phyloP scores from a whole-genome alignment of 1,284 basidiomycete genomes.

The Pisolithus thermaeus region DNA sequence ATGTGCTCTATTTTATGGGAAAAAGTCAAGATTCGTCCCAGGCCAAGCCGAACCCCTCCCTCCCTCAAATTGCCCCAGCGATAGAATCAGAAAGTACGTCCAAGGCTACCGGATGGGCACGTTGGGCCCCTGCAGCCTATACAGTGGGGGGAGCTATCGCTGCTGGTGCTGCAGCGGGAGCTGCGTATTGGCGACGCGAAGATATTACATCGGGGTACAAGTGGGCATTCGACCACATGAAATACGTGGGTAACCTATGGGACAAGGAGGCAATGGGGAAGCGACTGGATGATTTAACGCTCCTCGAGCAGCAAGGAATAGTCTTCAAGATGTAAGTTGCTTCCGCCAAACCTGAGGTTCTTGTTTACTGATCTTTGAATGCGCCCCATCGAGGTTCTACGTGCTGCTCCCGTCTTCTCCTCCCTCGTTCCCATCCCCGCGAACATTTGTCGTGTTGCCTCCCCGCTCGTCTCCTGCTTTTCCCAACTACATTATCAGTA shows the following conservation, averaged over 20 bases:
- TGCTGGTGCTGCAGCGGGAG: slow-evolving; percentile 82
- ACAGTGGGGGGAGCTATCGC: slow-evolving; percentile 64
- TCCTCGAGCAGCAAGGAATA: slow-evolving; percentile 58
- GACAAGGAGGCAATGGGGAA: slow-evolving; percentile 60
- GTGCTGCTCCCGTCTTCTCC: slow-evolving; percentile 62
- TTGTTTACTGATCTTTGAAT: background rate
- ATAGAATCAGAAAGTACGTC: slow-evolving; percentile 16
- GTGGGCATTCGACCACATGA: slow-evolving; percentile 87
- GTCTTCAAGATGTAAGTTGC: slow-evolving; percentile 67
- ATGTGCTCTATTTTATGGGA: slow-evolving; percentile 45
- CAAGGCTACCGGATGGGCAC: slow-evolving; percentile 40
- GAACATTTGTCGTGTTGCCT: slow-evolving; percentile 79
- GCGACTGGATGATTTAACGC: slow-evolving; percentile 60
- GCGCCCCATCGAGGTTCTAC: slow-evolving; percentile 57
- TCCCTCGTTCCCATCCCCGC: slow-evolving; percentile 42
- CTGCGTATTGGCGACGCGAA: slow-evolving; percentile 73
- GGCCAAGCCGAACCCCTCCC: slow-evolving; percentile 24
- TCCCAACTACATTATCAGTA: slow-evolving; percentile 54
- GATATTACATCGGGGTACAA: slow-evolving; percentile 67
- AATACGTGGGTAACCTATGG: slow-evolving; percentile 87
- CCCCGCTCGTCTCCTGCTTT: slow-evolving; percentile 44
- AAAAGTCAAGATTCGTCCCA: slow-evolving; percentile 36
- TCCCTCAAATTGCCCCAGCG: slow-evolving; percentile 20
- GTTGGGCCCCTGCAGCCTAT: slow-evolving; percentile 61
- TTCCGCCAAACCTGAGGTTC: background rate